Conservation (phyloP, 1,284 basidiomycete species). For the Boletellus dicymbophilus region DNA sequence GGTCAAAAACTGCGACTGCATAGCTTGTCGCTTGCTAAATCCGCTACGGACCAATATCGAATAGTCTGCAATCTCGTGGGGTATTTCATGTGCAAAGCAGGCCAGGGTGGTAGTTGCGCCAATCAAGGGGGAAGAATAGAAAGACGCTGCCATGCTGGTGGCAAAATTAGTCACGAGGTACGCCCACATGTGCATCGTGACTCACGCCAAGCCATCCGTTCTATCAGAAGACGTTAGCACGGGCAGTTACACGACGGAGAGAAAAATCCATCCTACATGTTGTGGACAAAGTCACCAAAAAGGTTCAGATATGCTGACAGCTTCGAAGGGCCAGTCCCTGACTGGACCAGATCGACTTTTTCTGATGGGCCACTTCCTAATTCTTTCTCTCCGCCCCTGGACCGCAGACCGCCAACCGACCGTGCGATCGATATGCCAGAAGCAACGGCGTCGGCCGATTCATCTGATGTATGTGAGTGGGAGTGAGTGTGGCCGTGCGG, state of each 20-base stretch:
- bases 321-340: slow-evolving; percentile 61
- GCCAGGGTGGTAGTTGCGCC: slow-evolving; percentile 90
- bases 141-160: slow-evolving; percentile 83
- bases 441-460: slow-evolving; percentile 25
- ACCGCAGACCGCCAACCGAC: slow-evolving; percentile 34
- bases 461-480: slow-evolving; percentile 42
- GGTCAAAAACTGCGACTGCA: slow-evolving; percentile 89
- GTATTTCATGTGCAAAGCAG: slow-evolving; percentile 91
- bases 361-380: slow-evolving; percentile 19
- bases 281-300: slow-evolving; percentile 89
- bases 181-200: slow-evolving; percentile 18
- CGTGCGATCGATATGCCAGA: slow-evolving; percentile 37
- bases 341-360: slow-evolving; percentile 20
- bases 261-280: slow-evolving; percentile 57
- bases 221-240: slow-evolving; percentile 39
- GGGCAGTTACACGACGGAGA: slow-evolving; percentile 14
- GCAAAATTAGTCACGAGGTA: slow-evolving; percentile 4
- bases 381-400: slow-evolving; percentile 31
- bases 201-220: slow-evolving; percentile 84
- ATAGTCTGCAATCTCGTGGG: slow-evolving; percentile 91
- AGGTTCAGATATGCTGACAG: slow-evolving; percentile 88
- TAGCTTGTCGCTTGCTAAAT: slow-evolving; percentile 86
- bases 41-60: slow-evolving; percentile 88
- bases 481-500: slow-evolving; percentile 61
- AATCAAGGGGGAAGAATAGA: slow-evolving; percentile 87